Base-by-base conservation (phyloP, 2,329 filamentous ascomycete species). In the Trichoderma afroharzianum region DNA sequence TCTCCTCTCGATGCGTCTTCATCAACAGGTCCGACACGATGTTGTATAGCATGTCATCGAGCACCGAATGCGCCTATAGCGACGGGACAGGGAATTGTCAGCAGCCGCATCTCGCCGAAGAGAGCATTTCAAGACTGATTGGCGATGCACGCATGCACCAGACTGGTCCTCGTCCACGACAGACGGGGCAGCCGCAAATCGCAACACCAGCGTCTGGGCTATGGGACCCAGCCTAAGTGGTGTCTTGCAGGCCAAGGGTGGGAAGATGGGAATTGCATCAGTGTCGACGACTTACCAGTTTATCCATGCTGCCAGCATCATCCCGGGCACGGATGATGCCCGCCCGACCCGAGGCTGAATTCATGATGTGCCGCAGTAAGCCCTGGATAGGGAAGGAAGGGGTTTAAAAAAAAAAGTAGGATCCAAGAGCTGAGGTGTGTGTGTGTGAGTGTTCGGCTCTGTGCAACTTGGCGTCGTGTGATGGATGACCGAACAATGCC, bases 1-100 rank as follows among this genome's bases (percentile, higher is more conserved):
- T 95, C 82, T 95, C 93, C 75, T 92, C 88, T 75, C 91, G 91
- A 80, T 95, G 93, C 53, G 89, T 90, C 79, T 92, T 89, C 77
- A 94, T 86, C 74, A 93, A 85, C 66, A 93, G 85, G 79, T 93
- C 91, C 80, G 92, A 91, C 75, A 95, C 87, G 77, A 95, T 88
- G 80, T 93, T 94, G 83, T 92, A 90, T 73, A 95, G 84, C 70
- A 91, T 82, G 78, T 95, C 92, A 77, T 94, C 91, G 77, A 95
- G 86, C 72, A 95, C 88, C 26, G 87, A 83, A 78, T 90, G 86
- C 74, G 89, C 85, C 89, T 91, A 63, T 50, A 59, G 50, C 58
- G 57, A 73, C 53, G 63, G 7, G 50, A 18, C 24, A 39, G 33
- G 47, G 24, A 70, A 66, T 53, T 63, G 68, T 70, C 61, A 70